Conservation (phyloP, 768 basidiomycete species). For the Hysterangium stoloniferum region DNA sequence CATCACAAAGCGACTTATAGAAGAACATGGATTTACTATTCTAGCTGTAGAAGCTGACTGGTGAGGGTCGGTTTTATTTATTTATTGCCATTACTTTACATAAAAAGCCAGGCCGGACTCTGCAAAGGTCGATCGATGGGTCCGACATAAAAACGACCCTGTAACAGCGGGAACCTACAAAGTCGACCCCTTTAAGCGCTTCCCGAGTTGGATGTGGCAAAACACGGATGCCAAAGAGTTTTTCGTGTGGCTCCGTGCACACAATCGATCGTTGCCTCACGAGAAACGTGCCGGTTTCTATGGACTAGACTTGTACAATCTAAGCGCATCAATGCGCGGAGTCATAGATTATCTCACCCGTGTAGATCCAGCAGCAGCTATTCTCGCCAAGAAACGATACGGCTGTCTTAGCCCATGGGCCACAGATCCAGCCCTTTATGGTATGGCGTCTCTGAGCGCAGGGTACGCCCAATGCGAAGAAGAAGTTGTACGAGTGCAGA, state of each 20-base stretch:
- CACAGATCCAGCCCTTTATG: conserved; percentile 5
- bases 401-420: conserved; percentile 8
- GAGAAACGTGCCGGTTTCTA: conserved; percentile 19
- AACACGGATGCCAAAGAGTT: conserved; percentile 23
- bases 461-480: conserved; percentile 19
- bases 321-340: conserved; percentile 20
- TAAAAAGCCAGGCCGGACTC: conserved; percentile 19
- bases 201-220: conserved; percentile 28
- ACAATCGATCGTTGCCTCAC: conserved; percentile 16
- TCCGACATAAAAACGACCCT: background rate
- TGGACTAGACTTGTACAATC: conserved; percentile 24
- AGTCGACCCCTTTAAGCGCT: conserved; percentile 14
- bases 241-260: conserved; percentile 18
- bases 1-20: conserved; percentile 23
- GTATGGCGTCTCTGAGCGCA: conserved; percentile 8
- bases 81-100: background rate
- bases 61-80: background rate
- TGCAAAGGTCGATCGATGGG: conserved; percentile 21
- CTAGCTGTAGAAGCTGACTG: conserved; percentile 25
- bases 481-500: conserved; percentile 21
- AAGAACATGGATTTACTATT: conserved; percentile 23
- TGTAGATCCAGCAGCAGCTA: conserved; percentile 22
- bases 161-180: background rate
- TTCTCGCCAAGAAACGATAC: conserved; percentile 20
- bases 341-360: conserved; percentile 21